Evolutionary conservation across 192 early-diverging fungal genomes (phyloP).

Genomic region (Gamsiella multidivaricata): DNA sequence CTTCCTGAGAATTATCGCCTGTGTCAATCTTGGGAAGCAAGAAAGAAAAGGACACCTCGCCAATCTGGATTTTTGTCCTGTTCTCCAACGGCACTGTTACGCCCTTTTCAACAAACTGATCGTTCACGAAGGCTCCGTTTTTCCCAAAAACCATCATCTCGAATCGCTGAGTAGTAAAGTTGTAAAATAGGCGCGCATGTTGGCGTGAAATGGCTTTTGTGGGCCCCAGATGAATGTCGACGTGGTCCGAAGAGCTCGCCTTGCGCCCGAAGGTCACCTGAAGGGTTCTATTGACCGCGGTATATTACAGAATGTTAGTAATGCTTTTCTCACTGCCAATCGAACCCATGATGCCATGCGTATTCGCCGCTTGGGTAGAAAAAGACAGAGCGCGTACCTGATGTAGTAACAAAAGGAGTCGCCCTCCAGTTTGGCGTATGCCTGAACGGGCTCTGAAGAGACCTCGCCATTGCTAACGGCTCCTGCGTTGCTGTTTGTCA

Average conservation of each 20-base stretch:
- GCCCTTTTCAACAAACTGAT: constrained; percentile 77
- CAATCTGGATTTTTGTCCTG: constrained; percentile 86
- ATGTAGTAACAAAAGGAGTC: constrained; percentile 88
- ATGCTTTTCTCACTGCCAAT: background rate
- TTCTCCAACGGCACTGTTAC: constrained; percentile 72
- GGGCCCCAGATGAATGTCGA: constrained; percentile 89
- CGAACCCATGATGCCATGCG: background rate
- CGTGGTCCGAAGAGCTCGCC: constrained; percentile 67
- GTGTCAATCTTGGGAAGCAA: constrained; percentile 72
- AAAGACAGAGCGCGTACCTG: constrained; percentile 20
- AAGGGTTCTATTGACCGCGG: constrained; percentile 60
- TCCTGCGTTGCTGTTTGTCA: constrained; percentile 11
- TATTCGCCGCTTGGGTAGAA: background rate
- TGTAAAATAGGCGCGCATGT: constrained; percentile 89
- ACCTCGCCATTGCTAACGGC: constrained; percentile 13
- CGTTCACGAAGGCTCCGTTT: constrained; percentile 91
- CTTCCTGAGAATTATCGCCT: constrained; percentile 37
- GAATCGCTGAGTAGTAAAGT: constrained; percentile 82
- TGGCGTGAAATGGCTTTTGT: constrained; percentile 88
- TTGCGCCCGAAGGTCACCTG: constrained; percentile 83
- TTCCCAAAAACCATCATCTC: constrained; percentile 90
- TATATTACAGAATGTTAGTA: background rate
- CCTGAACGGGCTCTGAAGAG: constrained; percentile 73
- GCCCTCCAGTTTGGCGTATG: constrained; percentile 91
- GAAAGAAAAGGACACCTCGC: constrained; percentile 83